Evolutionary conservation across 345 rosid genomes (phyloP).

Genomic region (Moringa oleifera): DNA sequence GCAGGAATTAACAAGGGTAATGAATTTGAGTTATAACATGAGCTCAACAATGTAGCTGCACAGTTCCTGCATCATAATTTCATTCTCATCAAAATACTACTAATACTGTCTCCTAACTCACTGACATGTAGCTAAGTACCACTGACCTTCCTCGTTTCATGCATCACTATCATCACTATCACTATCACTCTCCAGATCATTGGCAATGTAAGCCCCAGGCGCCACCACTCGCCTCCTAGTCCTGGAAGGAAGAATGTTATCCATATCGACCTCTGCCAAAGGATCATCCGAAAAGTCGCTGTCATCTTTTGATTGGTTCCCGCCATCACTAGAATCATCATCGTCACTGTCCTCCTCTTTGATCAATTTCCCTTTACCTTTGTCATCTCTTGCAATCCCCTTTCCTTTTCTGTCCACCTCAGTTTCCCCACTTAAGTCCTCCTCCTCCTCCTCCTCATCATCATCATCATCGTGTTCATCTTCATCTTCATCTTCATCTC

Average conservation of each 20-base stretch:
- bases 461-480: constrained; percentile 13
- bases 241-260: constrained; percentile 85
- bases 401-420: constrained; percentile 49
- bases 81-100: not conserved
- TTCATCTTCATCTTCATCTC: constrained; percentile 13
- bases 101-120: not conserved
- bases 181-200: constrained; percentile 23
- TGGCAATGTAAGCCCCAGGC: constrained; percentile 53
- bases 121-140: not conserved
- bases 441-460: constrained; percentile 16
- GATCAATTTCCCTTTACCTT: constrained; percentile 36
- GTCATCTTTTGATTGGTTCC: constrained; percentile 36
- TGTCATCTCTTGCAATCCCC: constrained; percentile 36
- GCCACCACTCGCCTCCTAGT: constrained; percentile 47
- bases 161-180: constrained; percentile 40
- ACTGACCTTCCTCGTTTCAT: constrained; percentile 25
- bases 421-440: constrained; percentile 25
- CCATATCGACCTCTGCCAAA: constrained; percentile 90
- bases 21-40: not conserved
- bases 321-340: constrained; percentile 37
- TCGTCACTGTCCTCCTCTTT: constrained; percentile 47
- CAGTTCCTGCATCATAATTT: not conserved
- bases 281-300: constrained; percentile 86
- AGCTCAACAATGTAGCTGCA: not conserved
- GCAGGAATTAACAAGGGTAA: not conserved